Conservation (phyloP, 768 basidiomycete species). For the Psilocybe sp. region DNA sequence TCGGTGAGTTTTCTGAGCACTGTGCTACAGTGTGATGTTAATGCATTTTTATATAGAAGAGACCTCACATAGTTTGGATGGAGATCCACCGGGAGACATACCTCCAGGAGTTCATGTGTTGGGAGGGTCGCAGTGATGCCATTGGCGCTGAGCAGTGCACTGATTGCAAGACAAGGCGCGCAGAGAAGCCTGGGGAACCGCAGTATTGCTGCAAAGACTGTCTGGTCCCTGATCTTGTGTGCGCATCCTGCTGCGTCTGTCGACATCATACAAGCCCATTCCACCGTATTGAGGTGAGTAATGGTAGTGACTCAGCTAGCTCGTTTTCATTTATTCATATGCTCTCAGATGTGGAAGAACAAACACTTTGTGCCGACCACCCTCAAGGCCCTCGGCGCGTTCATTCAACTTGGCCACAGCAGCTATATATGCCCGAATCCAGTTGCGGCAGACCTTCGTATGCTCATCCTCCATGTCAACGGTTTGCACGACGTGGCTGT, state of each 20-base stretch:
- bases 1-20: neutral
- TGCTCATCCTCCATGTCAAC: conserved; percentile 24
- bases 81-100: conserved; percentile 4
- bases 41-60: too few species aligned
- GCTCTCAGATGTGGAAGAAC: neutral
- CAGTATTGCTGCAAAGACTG: conserved; percentile 6
- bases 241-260: neutral
- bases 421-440: conserved; percentile 12
- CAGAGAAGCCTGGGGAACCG: neutral
- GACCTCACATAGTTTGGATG: conserved; percentile 9
- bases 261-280: neutral
- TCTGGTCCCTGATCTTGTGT: conserved; percentile 2
- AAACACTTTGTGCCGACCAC: conserved; percentile 5
- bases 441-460: conserved; percentile 14
- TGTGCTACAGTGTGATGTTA: neutral
- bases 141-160: neutral
- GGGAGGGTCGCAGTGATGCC: conserved; percentile 7
- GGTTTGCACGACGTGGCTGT: conserved; percentile 27
- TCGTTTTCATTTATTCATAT: too few species aligned
- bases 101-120: conserved; percentile 6
- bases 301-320: too few species aligned
- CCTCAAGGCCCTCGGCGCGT: conserved; percentile 21
- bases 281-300: too few species aligned
- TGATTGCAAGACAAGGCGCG: conserved; percentile 4
- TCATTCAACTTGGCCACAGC: conserved; percentile 25